phyloP scores from a whole-genome alignment of 2,329 filamentous ascomycete species.

The Penicillium freii region DNA sequence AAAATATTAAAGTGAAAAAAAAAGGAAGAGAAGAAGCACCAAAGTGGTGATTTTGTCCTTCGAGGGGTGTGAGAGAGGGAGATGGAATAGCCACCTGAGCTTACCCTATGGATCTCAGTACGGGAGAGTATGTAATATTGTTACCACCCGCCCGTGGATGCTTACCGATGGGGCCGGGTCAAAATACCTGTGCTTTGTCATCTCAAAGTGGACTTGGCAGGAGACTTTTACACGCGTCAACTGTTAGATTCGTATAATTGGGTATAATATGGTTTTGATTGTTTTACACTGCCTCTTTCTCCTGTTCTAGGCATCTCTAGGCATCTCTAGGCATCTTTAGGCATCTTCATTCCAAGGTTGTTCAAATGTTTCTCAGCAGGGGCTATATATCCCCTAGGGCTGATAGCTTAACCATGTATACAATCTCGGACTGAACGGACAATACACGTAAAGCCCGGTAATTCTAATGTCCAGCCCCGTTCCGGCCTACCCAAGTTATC shows the following conservation, averaged over 20 bases:
- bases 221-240: slow-evolving; percentile 6
- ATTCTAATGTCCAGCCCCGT: slow-evolving; percentile 14
- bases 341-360: no score
- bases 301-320: neutral
- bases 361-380: no score
- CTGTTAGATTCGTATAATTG: neutral
- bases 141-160: slow-evolving; percentile 2
- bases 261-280: neutral
- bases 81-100: slow-evolving; percentile 2
- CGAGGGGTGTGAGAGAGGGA: slow-evolving; percentile 8
- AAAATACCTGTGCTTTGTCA: slow-evolving; percentile 6
- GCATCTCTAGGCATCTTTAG: neutral
- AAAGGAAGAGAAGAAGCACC: slow-evolving; percentile 5
- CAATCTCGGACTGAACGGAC: neutral
- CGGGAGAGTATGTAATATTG: neutral
- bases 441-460: slow-evolving; percentile 18
- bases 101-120: slow-evolving; percentile 5
- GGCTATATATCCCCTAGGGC: neutral
- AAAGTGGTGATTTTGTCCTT: slow-evolving; percentile 6
- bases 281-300: neutral
- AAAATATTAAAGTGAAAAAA: slow-evolving; percentile 5
- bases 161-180: slow-evolving; percentile 4
- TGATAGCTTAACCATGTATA: neutral
- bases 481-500: neutral
- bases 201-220: neutral